Evolutionary conservation across 116 monocot genomes (phyloP).

Genomic region (Cymodocea nodosa): DNA sequence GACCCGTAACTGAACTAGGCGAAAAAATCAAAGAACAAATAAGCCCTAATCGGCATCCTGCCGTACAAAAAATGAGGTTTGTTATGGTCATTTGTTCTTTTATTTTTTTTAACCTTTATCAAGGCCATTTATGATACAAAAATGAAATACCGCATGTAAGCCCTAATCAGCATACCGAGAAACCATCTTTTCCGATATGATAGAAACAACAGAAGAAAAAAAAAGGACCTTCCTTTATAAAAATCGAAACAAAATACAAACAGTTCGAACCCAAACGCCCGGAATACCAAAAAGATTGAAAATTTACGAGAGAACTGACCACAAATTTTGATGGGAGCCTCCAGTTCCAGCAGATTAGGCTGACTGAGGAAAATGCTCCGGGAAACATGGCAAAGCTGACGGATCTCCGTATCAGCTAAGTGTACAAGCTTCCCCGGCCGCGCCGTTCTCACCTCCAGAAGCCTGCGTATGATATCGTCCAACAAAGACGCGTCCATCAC

Average conservation of each 20-base stretch:
- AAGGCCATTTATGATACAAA: too few species aligned
- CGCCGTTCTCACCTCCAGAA: slow-evolving; percentile 12
- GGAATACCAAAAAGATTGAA: neutral
- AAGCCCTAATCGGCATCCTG: too few species aligned
- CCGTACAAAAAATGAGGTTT: too few species aligned
- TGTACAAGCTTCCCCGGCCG: slow-evolving; percentile 27
- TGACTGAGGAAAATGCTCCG: slow-evolving; percentile 55
- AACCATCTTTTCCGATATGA: neutral
- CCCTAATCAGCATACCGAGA: neutral
- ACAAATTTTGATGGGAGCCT: slow-evolving; percentile 86
- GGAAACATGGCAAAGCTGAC: slow-evolving; percentile 45
- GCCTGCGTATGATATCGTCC: slow-evolving; percentile 17
- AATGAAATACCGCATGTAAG: too few species aligned
- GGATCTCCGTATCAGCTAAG: slow-evolving; percentile 43
- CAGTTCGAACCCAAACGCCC: too few species aligned
- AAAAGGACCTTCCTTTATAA: neutral
- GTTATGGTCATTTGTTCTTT: too few species aligned
- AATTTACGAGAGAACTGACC: slow-evolving; percentile 18
- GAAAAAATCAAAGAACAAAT: neutral
- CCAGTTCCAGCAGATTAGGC: slow-evolving; percentile 58
- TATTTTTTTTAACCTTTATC: too few species aligned
- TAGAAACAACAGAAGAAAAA: neutral
- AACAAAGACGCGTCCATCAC: slow-evolving; percentile 14
- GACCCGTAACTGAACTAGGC: too few species aligned
- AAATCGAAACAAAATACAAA: neutral